A percentile compares a stretch with the other conserved stretches of the same genome.
These are phyloP conservation scores for Spergularia azorica DNA, from an alignment of 179 eudicot species.

Conservation along the genomic window DNA sequence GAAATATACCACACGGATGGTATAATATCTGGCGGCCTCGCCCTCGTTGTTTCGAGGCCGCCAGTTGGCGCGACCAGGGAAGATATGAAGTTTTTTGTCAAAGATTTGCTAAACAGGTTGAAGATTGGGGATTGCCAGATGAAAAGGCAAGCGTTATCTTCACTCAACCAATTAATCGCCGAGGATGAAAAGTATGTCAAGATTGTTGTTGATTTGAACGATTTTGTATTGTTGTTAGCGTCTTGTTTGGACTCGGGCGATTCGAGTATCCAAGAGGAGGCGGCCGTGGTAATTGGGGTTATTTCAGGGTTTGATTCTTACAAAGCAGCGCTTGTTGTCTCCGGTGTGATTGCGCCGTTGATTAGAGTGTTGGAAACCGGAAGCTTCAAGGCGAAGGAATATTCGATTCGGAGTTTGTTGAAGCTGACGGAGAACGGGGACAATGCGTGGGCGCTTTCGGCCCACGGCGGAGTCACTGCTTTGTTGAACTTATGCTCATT, in stretches of 20 bases:
- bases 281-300: conserved; percentile 39
- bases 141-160: conserved; percentile 59
- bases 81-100: conserved; percentile 64
- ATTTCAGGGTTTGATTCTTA: conserved; percentile 48
- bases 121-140: conserved; percentile 60
- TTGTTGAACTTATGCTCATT: conserved; percentile 52
- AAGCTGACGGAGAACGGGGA: conserved; percentile 74
- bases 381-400: conserved; percentile 44
- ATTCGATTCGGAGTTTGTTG: conserved; percentile 50
- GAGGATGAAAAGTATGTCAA: conserved; percentile 71
- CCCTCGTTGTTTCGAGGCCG: conserved; percentile 65
- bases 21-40: conserved; percentile 44
- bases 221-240: conserved; percentile 38
- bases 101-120: conserved; percentile 62
- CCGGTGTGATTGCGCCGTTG: conserved; percentile 63
- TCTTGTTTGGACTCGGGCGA: conserved; percentile 58
- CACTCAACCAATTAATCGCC: conserved; percentile 51
- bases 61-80: conserved; percentile 48
- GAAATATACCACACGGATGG: conserved; percentile 48
- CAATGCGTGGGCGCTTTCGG: conserved; percentile 86
- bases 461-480: conserved; percentile 81
- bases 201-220: conserved; percentile 48
- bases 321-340: conserved; percentile 40
- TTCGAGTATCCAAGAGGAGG: conserved; percentile 52
- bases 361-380: conserved; percentile 68